A percentile compares a stretch with the other conserved stretches of the same genome.
Evolutionary conservation across 345 rosid species (phyloP).

Genomic region (Eucalyptus brandiana): DNA sequence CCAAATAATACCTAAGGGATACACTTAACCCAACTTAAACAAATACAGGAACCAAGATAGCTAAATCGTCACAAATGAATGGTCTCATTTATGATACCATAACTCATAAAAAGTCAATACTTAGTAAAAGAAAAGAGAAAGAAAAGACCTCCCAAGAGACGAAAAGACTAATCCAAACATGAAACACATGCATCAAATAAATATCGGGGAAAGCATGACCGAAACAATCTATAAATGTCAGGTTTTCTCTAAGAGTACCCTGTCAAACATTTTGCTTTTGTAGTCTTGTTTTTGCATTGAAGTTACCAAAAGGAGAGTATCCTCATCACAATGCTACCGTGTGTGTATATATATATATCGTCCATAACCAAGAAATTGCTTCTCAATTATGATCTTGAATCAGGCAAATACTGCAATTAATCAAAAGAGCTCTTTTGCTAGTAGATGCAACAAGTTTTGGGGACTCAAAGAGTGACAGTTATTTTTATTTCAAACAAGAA

Average conservation of each 20-base stretch:
- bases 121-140: no score
- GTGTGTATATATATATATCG: background rate
- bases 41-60: background rate
- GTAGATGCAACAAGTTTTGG: background rate
- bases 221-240: no score
- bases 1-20: no score
- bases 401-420: rapidly evolving
- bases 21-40: background rate
- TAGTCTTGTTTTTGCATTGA: background rate
- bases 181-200: background rate
- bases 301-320: background rate
- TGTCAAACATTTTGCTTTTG: background rate
- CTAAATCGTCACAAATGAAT: background rate
- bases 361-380: background rate
- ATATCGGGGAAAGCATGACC: no score
- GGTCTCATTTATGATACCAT: no score
- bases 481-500: background rate
- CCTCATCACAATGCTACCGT: background rate
- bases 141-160: background rate
- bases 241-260: background rate
- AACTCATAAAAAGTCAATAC: no score
- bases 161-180: background rate
- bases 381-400: background rate
- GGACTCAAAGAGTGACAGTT: background rate
- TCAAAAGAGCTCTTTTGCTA: rapidly evolving